Evolutionary conservation across 2,329 filamentous ascomycete genomes (phyloP), one percentile per base, ranked within the genome.

Genomic region (Nectriaceae sp.): DNA sequence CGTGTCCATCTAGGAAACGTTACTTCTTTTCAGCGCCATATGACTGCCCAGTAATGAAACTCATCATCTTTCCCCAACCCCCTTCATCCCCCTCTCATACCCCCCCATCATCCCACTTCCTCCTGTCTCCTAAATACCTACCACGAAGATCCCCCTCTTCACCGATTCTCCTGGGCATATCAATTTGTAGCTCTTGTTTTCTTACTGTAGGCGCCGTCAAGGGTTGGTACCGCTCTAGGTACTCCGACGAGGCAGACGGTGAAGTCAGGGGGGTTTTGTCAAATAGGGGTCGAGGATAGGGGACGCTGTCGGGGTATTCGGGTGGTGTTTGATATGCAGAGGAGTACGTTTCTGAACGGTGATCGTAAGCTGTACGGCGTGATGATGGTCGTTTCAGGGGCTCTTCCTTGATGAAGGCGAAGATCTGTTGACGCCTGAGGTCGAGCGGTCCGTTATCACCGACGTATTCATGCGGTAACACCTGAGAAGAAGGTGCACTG

Each of bases 331-430:
- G 40, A 41, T 71, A 69, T 15, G 54, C 54, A 2, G 62, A 63
- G 37, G 58, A 61, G 24, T 43, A 57, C 29, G 40, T 55, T 5
- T 56, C 57, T 13, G 57, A 62, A 24, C 49, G 52, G 22, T 54
- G 55, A 18, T 46, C 43, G 20, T 52, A 40, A 21, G 44, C 38
- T 29, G 52, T 52, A n/a, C 69, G 50, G 15, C 65, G 62, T 4
- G 70, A 71, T 1, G 70, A 72, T 1, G 72, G 72, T 0, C 70
- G 64, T 31, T 67, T 67, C 29, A 75, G 57, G 5, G 72, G 69
- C 50, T 76, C 70, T 40, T 70, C 62, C 36, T 61, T 66, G 18
- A 75, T 60, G 40, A 57, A 49, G 22, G 57, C 53, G 21, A 52
- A 53, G 2, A 44, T 49, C 36, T 58, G 55, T 37, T 49, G 54